A percentile compares a stretch with the other conserved stretches of the same genome.
phyloP scores from a whole-genome alignment of 2,329 filamentous ascomycete species.

The Juglanconis sp. region DNA sequence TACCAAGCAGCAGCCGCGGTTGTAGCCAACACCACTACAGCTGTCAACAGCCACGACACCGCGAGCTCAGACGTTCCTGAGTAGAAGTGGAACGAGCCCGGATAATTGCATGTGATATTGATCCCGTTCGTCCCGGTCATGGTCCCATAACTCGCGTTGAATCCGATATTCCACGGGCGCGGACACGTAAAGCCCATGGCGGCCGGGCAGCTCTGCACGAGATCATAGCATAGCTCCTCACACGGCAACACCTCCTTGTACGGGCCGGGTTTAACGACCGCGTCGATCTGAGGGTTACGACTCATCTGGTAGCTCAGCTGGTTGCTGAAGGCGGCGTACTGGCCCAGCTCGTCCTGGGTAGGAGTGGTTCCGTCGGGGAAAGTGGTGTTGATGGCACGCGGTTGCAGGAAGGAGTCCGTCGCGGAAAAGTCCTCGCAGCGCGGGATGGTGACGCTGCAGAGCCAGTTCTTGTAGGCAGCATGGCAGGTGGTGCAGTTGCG shows the following conservation, averaged over 20 bases:
- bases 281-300: conserved; percentile 71
- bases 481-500: conserved; percentile 74
- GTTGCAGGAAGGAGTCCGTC: conserved; percentile 50
- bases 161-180: conserved; percentile 34
- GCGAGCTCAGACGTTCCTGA: conserved; percentile 27
- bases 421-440: conserved; percentile 80
- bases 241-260: conserved; percentile 94
- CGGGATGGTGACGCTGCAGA: conserved; percentile 89
- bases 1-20: conserved; percentile 4
- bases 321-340: conserved; percentile 20
- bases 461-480: conserved; percentile 84
- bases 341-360: conserved; percentile 32
- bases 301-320: conserved; percentile 46
- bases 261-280: conserved; percentile 71
- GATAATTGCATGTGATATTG: conserved; percentile 55
- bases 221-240: conserved; percentile 78
- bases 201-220: conserved; percentile 82
- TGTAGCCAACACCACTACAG: conserved; percentile 4
- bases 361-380: conserved; percentile 68
- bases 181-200: conserved; percentile 76
- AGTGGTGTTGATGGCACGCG: conserved; percentile 67
- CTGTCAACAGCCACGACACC: conserved; percentile 23
- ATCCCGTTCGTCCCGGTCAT: conserved; percentile 21
- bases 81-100: conserved; percentile 54
- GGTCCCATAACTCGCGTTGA: conserved; percentile 44